Evolutionary conservation across 2,329 filamentous ascomycete genomes (phyloP).

Genomic region (Fusarium pseudonygamai): DNA sequence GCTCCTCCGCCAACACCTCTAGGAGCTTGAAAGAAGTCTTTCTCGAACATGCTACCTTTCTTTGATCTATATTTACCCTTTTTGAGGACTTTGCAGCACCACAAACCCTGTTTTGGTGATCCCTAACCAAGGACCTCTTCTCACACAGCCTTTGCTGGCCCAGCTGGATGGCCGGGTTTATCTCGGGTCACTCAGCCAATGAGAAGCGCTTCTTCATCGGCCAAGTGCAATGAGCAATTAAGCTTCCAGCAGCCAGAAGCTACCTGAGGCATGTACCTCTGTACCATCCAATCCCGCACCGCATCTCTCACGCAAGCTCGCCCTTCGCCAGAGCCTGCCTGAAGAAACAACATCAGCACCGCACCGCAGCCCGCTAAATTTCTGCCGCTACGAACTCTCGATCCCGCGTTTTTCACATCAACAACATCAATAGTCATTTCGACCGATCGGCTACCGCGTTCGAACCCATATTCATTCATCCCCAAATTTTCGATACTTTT

Average conservation of each 20-base stretch:
- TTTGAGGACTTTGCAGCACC: background rate
- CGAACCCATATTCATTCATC: slow-evolving; percentile 34
- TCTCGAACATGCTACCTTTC: background rate
- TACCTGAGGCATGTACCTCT: slow-evolving; percentile 37
- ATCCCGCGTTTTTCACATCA: slow-evolving; percentile 42
- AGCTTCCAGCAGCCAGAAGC: slow-evolving; percentile 6
- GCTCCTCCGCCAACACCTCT: slow-evolving; percentile 14
- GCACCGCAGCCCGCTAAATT: slow-evolving; percentile 43
- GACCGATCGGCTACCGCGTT: slow-evolving; percentile 35
- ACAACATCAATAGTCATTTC: slow-evolving; percentile 40
- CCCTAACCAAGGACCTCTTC: slow-evolving; percentile 9
- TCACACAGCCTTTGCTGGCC: slow-evolving; percentile 34
- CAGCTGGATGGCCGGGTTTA: slow-evolving; percentile 39
- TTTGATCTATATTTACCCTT: background rate
- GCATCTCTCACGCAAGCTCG: slow-evolving; percentile 23
- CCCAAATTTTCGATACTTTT: slow-evolving; percentile 20
- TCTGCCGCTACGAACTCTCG: slow-evolving; percentile 43
- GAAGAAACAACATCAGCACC: slow-evolving; percentile 44
- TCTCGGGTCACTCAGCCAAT: slow-evolving; percentile 36
- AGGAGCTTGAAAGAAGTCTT: slow-evolving; percentile 39
- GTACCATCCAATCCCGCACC: slow-evolving; percentile 10
- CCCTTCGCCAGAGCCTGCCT: slow-evolving; percentile 33
- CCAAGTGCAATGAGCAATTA: background rate
- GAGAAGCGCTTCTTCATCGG: background rate
- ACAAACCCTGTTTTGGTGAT: slow-evolving; percentile 12